phyloP scores from a whole-genome alignment of 164 flowering plant genomes.

The Annona squamosa region DNA sequence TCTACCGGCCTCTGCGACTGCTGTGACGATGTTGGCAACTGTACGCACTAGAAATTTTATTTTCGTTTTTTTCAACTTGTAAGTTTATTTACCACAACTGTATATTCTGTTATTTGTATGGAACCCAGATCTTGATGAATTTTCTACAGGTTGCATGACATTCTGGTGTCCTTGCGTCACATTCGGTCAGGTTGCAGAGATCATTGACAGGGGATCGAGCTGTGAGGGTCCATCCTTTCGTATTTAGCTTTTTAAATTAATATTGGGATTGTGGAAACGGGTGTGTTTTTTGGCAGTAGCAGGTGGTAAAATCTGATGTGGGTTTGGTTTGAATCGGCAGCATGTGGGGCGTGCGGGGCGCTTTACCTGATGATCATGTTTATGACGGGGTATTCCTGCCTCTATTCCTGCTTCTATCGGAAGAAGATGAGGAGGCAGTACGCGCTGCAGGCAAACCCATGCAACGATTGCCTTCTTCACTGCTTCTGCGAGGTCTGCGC shows the following conservation, averaged over 20 bases:
- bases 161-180: constrained; percentile 17
- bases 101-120: neutral
- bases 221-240: neutral
- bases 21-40: constrained; percentile 23
- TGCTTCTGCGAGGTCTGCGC: constrained; percentile 15
- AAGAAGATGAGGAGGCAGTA: constrained; percentile 16
- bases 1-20: constrained; percentile 52
- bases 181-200: constrained; percentile 12
- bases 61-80: neutral
- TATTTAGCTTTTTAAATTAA: no score
- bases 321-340: neutral
- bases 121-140: neutral
- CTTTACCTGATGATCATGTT: constrained; percentile 8
- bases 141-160: constrained; percentile 43
- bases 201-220: constrained; percentile 7
- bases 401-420: constrained; percentile 18
- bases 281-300: no score
- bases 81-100: neutral
- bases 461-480: constrained; percentile 12
- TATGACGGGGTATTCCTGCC: constrained; percentile 10
- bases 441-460: constrained; percentile 3
- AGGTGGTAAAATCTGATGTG: neutral
- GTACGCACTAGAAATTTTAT: constrained; percentile 19
- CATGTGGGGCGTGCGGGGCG: constrained; percentile 11
- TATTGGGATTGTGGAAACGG: no score